These are phyloP conservation scores for Amoebophrya sp. DNA, from an alignment of 169 alveolate species.

Conservation along the genomic window DNA sequence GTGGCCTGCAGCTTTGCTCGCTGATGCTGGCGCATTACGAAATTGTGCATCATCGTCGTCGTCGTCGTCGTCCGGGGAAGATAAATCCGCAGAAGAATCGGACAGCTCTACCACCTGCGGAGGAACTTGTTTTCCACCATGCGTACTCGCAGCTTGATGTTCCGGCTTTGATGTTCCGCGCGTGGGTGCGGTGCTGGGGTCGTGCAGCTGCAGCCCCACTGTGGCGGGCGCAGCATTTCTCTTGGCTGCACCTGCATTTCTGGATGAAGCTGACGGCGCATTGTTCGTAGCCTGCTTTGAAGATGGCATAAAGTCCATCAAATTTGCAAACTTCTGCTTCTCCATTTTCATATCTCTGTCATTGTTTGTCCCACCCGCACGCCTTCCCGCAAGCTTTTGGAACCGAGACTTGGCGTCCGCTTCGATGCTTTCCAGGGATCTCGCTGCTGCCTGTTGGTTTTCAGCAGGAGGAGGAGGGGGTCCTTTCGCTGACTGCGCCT, in stretches of 20 bases:
- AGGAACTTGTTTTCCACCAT: too few species aligned
- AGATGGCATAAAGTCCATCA: neutral
- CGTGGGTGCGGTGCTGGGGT: too few species aligned
- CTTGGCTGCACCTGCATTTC: too few species aligned
- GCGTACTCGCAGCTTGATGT: too few species aligned
- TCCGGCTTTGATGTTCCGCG: too few species aligned
- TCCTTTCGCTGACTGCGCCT: neutral
- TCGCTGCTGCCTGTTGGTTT: neutral
- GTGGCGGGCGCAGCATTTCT: too few species aligned
- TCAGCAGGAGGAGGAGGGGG: neutral
- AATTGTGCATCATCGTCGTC: too few species aligned
- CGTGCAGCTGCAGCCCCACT: too few species aligned
- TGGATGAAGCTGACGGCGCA: neutral
- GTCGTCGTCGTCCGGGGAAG: too few species aligned
- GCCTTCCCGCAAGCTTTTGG: neutral
- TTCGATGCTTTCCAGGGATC: neutral
- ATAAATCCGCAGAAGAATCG: too few species aligned
- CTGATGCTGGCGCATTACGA: neutral
- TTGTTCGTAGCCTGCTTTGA: neutral
- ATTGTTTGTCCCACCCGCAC: neutral
- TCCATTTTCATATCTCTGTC: neutral
- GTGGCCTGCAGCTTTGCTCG: neutral
- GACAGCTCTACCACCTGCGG: too few species aligned
- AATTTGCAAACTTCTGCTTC: neutral
- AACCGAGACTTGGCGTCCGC: neutral